These are phyloP conservation scores for Actinomortierella ambigua DNA, from an alignment of 371 early-diverging fungal species.

Conservation along the genomic window DNA sequence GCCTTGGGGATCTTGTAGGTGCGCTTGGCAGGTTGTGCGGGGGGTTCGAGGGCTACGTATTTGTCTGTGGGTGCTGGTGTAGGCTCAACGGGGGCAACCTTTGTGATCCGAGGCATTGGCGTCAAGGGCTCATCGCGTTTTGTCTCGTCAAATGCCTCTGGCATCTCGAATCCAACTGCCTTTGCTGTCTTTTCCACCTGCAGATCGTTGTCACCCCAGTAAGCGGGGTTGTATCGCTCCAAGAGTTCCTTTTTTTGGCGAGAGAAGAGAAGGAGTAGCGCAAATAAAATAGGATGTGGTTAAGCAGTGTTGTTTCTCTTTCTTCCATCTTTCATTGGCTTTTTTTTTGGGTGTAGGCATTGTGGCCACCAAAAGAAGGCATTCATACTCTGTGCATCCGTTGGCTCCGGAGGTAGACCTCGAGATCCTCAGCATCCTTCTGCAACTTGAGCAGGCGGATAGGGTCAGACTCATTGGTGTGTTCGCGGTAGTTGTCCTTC, in stretches of 20 bases:
- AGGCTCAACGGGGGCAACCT: constrained; percentile 1
- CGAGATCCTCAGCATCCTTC: constrained; percentile 35
- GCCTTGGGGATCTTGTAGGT: constrained; percentile 43
- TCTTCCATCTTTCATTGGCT: neutral
- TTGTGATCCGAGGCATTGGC: constrained; percentile 26
- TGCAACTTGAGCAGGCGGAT: constrained; percentile 23
- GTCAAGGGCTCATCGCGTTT: constrained; percentile 15
- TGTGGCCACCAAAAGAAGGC: neutral
- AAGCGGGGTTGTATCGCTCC: constrained; percentile 42
- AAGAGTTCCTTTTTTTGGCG: constrained; percentile 25
- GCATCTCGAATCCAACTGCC: constrained; percentile 47
- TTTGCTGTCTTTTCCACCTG: constrained; percentile 44
- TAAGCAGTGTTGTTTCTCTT: neutral
- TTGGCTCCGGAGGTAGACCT: constrained; percentile 38
- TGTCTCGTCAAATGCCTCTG: constrained; percentile 21
- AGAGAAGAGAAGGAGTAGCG: neutral
- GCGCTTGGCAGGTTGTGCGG: constrained; percentile 37
- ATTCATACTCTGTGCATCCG: constrained; percentile 31
- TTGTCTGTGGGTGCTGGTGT: constrained; percentile 14
- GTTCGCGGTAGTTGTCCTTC: constrained; percentile 35
- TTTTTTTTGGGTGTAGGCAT: neutral
- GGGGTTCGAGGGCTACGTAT: constrained; percentile 22
- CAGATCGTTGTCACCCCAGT: constrained; percentile 42
- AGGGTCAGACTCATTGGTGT: constrained; percentile 34
- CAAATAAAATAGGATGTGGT: neutral